Evolutionary conservation across 768 basidiomycete species (phyloP).

Genomic region (Tricholoma furcatifolium): DNA sequence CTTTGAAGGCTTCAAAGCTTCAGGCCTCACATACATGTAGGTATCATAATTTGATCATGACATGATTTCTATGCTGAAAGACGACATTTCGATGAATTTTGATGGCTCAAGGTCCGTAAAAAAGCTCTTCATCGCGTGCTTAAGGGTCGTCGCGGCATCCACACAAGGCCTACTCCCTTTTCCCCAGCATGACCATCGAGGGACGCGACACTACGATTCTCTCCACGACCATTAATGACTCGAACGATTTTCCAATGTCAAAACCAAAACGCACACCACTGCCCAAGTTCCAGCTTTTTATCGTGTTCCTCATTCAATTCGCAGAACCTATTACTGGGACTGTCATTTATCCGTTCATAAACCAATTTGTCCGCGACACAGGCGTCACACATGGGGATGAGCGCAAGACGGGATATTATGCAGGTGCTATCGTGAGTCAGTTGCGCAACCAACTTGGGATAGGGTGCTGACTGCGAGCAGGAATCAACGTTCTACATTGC

Average conservation of each 20-base stretch:
- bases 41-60: too few species aligned
- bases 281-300: constrained; percentile 36
- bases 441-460: constrained; percentile 3
- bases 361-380: constrained; percentile 40
- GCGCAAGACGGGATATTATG: constrained; percentile 46
- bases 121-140: neutral
- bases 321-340: constrained; percentile 30
- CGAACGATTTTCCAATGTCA: neutral
- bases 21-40: too few species aligned
- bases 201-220: neutral
- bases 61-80: too few species aligned
- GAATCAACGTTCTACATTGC: constrained; percentile 35
- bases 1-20: too few species aligned
- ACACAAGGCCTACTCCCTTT: neutral
- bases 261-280: constrained; percentile 24
- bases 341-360: constrained; percentile 47
- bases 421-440: constrained; percentile 41
- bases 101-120: neutral
- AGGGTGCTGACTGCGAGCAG: constrained; percentile 13
- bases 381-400: constrained; percentile 45
- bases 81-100: too few species aligned
- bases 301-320: constrained; percentile 34
- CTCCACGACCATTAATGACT: neutral
- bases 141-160: neutral
- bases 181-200: neutral